phyloP scores from a whole-genome alignment of 352 stramenopile species.

The Phytophthora palmivora region DNA sequence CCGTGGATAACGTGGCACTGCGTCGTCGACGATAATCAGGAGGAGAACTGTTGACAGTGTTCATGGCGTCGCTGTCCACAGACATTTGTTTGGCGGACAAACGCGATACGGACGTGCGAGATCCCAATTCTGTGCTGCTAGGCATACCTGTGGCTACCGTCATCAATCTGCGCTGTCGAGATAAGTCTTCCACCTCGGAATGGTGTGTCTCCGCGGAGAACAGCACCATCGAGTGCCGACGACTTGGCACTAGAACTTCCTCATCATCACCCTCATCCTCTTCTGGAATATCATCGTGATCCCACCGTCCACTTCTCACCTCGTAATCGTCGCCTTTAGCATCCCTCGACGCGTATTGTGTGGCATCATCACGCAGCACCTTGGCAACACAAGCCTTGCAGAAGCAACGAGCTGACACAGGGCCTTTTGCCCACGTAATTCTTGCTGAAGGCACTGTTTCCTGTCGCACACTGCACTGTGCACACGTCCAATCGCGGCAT shows the following conservation, averaged over 20 bases:
- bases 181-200: conserved; percentile 29
- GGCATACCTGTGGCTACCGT: conserved; percentile 17
- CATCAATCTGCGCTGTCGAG: conserved; percentile 28
- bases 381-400: conserved; percentile 64
- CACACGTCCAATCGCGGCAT: conserved; percentile 48
- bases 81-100: conserved; percentile 37
- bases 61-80: conserved; percentile 29
- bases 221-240: conserved; percentile 38
- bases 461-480: conserved; percentile 54
- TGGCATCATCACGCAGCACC: conserved; percentile 59
- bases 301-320: conserved; percentile 36
- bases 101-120: conserved; percentile 12
- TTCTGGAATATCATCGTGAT: conserved; percentile 51
- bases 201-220: conserved; percentile 27
- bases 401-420: conserved; percentile 54
- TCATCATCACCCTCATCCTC: conserved; percentile 34
- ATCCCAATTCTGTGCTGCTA: conserved; percentile 13
- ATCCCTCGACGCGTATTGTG: conserved; percentile 54
- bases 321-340: conserved; percentile 33
- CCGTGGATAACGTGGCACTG: conserved; percentile 27
- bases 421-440: conserved; percentile 4
- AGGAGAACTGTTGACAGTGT: conserved; percentile 38
- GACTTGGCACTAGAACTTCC: conserved; percentile 7
- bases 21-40: conserved; percentile 29
- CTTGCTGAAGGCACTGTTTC: conserved; percentile 46